phyloP scores from a whole-genome alignment of 1,139 yeast genomes.

The Cylindricascospora bacillispora region DNA sequence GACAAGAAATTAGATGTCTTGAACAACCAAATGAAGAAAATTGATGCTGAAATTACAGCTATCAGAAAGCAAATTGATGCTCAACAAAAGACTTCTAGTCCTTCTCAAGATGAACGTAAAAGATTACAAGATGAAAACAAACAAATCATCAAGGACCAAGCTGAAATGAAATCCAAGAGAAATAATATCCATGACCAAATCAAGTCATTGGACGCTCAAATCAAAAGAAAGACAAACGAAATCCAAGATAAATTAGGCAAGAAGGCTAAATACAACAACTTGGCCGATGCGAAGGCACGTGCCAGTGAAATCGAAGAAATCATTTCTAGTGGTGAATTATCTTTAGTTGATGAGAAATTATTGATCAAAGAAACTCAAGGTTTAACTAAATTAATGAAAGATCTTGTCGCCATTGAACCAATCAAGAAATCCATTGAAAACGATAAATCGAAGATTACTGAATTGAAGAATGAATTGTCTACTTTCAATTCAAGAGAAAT shows the following conservation, averaged over 20 bases:
- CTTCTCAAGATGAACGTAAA: conserved; percentile 40
- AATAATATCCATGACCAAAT: conserved; percentile 58
- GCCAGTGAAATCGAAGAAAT: conserved; percentile 57
- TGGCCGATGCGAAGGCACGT: conserved; percentile 68
- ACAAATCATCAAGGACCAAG: conserved; percentile 54
- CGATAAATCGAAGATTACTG: conserved; percentile 66
- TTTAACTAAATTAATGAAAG: conserved; percentile 72
- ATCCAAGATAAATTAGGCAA: conserved; percentile 35
- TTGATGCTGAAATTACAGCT: conserved; percentile 35
- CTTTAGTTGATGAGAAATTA: conserved; percentile 86
- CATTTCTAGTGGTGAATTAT: conserved; percentile 69
- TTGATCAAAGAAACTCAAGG: conserved; percentile 74
- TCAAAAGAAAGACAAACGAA: conserved; percentile 70
- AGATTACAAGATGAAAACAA: conserved; percentile 54
- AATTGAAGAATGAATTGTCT: conserved; percentile 56
- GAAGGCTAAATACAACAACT: conserved; percentile 49
- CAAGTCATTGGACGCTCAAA: conserved; percentile 51
- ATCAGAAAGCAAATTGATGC: conserved; percentile 27
- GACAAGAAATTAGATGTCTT: conserved; percentile 49
- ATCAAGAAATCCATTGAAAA: conserved; percentile 70
- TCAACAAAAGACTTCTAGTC: conserved; percentile 17
- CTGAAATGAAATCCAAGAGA: conserved; percentile 58
- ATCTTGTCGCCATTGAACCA: conserved; percentile 60
- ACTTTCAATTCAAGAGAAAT: conserved; percentile 51
- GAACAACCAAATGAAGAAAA: conserved; percentile 55